Evolutionary conservation across 2,329 filamentous ascomycete species (phyloP).

Genomic region (Gliomastix tumulicola): DNA sequence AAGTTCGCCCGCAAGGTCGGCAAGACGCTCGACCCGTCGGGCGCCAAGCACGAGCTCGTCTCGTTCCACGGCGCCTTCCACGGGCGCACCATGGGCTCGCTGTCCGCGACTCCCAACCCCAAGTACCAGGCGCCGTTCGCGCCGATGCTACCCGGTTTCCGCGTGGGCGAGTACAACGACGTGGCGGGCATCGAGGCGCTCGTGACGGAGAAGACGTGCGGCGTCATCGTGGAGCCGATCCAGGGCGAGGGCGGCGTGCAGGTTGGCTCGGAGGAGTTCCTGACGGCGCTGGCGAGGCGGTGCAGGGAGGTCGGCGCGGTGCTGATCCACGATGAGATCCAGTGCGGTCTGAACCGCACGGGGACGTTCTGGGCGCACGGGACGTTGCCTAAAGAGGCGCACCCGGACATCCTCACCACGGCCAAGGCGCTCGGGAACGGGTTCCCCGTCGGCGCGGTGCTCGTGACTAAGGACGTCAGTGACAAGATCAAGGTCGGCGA

Average conservation of each 20-base stretch:
- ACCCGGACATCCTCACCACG: constrained; percentile 89
- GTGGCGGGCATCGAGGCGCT: constrained; percentile 62
- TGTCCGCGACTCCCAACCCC: constrained; percentile 95
- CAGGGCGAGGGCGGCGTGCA: constrained; percentile 95
- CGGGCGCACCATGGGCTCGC: constrained; percentile 87
- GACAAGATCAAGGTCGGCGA: constrained; percentile 55
- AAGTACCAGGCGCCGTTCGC: constrained; percentile 96
- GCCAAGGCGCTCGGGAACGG: constrained; percentile 97
- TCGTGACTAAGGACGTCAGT: constrained; percentile 30
- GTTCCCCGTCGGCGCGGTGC: constrained; percentile 78
- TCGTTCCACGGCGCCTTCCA: constrained; percentile 93
- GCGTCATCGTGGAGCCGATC: constrained; percentile 93
- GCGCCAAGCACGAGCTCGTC: constrained; percentile 74
- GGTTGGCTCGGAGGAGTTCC: constrained; percentile 74
- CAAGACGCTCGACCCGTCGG: constrained; percentile 64
- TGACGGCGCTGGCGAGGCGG: constrained; percentile 73
- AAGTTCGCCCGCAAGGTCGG: constrained; percentile 94
- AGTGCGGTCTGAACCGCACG: constrained; percentile 85
- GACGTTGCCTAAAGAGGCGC: constrained; percentile 66
- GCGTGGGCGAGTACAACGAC: constrained; percentile 81
- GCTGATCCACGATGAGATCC: constrained; percentile 93
- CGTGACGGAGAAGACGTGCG: constrained; percentile 80
- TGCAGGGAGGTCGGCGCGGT: constrained; percentile 85
- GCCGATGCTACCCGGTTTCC: constrained; percentile 93
- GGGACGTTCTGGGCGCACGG: constrained; percentile 87